Conservation (phyloP, 2,329 filamentous ascomycete species). For the Fusarium brevicatenulatum region DNA sequence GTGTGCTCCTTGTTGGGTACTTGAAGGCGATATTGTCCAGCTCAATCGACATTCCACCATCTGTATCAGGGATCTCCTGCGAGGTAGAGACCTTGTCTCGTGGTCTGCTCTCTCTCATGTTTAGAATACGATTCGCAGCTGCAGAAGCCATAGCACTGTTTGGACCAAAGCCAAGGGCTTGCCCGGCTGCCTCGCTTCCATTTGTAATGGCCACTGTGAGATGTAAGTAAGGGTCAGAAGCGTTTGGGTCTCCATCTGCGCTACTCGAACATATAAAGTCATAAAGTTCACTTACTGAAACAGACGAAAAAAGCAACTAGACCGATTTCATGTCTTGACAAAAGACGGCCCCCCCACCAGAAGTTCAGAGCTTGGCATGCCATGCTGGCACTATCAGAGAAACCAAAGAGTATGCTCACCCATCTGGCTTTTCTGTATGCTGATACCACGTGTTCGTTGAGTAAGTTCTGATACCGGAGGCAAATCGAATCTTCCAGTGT, state of each 20-base stretch:
- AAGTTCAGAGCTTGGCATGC: constrained; percentile 72
- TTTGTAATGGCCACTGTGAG: constrained; percentile 67
- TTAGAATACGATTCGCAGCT: constrained; percentile 69
- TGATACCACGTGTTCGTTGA: constrained; percentile 65
- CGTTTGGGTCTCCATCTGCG: too few species aligned
- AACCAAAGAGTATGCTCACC: constrained; percentile 72
- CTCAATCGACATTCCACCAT: constrained; percentile 66
- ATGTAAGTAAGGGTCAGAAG: constrained; percentile 2
- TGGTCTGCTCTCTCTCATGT: constrained; percentile 58
- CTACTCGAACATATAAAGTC: not conserved
- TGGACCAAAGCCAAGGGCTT: constrained; percentile 70
- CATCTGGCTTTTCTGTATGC: constrained; percentile 71
- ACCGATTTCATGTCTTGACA: constrained; percentile 61
- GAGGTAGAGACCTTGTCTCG: constrained; percentile 45
- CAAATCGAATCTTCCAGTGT: constrained; percentile 75
- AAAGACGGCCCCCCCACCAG: constrained; percentile 72
- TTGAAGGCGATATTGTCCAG: constrained; percentile 67
- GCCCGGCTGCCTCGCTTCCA: constrained; percentile 61
- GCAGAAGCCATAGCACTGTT: constrained; percentile 69
- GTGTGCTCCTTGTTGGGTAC: constrained; percentile 67
- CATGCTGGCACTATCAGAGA: constrained; percentile 74
- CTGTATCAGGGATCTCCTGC: constrained; percentile 55
- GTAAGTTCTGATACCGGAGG: constrained; percentile 67
- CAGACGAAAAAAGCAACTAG: constrained; percentile 63
- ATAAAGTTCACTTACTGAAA: constrained; percentile 54